Evolutionary conservation across 139 green algal genomes (phyloP).

Genomic region (Gonium pectorale): DNA sequence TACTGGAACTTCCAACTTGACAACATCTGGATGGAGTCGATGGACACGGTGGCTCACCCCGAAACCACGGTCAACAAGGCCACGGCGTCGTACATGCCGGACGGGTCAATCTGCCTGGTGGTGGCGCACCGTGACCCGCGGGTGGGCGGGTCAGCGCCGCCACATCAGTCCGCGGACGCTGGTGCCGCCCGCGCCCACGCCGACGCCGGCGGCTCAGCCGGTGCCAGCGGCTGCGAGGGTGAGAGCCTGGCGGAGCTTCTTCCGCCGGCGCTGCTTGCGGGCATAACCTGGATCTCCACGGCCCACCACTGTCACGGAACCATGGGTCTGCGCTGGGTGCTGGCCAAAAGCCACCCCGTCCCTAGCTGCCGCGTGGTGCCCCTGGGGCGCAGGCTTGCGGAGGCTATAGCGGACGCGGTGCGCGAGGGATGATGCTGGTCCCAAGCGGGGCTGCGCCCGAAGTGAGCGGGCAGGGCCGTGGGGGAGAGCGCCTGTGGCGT

Average conservation of each 20-base stretch:
- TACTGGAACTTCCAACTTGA: conserved; percentile 55
- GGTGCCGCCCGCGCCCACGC: neutral
- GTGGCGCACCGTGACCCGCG: conserved; percentile 4
- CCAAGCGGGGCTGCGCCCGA: too few relatives aligned
- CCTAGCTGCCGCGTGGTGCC: neutral
- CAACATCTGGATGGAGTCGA: conserved; percentile 45
- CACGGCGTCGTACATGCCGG: conserved; percentile 15
- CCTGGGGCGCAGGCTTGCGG: conserved; percentile 1
- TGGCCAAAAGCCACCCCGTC: conserved; percentile 17
- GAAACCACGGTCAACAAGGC: conserved; percentile 42
- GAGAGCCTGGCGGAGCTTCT: neutral
- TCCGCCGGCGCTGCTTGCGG: neutral
- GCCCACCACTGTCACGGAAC: conserved; percentile 42
- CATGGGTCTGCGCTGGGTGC: conserved; percentile 47
- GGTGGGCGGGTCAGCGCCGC: neutral
- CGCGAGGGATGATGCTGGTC: neutral
- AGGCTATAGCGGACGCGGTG: neutral
- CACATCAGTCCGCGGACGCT: neutral
- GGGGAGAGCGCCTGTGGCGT: too few relatives aligned
- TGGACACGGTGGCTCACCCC: conserved; percentile 34
- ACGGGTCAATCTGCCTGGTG: conserved; percentile 35
- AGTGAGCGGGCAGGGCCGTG: too few relatives aligned
- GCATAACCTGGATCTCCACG: conserved; percentile 33
- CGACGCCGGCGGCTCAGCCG: too few relatives aligned
- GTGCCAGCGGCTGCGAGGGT: neutral